Evolutionary conservation across 352 stramenopile species (phyloP), one percentile per base, ranked within the genome.

Genomic region (Phytophthora multivora): DNA sequence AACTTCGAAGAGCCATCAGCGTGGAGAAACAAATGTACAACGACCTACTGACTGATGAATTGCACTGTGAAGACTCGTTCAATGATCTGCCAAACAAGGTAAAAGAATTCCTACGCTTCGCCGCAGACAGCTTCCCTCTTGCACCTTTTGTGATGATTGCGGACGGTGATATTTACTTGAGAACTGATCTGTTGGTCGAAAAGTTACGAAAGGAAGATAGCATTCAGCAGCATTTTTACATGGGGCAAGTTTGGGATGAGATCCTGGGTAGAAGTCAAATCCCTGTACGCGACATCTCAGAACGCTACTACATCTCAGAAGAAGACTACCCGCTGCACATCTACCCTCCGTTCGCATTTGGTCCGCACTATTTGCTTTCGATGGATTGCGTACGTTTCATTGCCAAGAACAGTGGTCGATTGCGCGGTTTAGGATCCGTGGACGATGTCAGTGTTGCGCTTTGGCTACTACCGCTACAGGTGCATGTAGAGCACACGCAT

Each of bases 371-470:
- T 46, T 8, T 87, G 15, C 33, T 87, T 3, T 87, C 78, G 0
- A 64, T 66, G 47, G 75, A 85, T 38, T 84, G 74, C 26, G 76
- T 58, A 5, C 38, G 63, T 13, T 87, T 80, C 10, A 83, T 87
- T 36, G 69, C 57, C 11, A 61, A 59, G 18, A 87, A 87, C 39
- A 23, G 38, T 2, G 43, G 46, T 31, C 50, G 28, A 11, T 53
- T 79, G 18, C 60, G 51, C 9, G 68, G 59, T 12, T 26, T 88
- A 2, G 69, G 66, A 1, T 43, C 45, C 0, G 56, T 90, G 12
- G 83, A 91, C 19, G 83, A 90, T 60, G 69, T 84, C 4, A 83
- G 72, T 11, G 55, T 91, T 21, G 75, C 77, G 2, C 31, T 87
- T 12, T 91, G 83, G 83, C 35, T 89, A 47, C 53, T 87, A n/a